Evolutionary conservation across 495 filamentous ascomycete species (phyloP), one percentile per base, ranked within the genome.

Genomic region (Penicillium arizonense): DNA sequence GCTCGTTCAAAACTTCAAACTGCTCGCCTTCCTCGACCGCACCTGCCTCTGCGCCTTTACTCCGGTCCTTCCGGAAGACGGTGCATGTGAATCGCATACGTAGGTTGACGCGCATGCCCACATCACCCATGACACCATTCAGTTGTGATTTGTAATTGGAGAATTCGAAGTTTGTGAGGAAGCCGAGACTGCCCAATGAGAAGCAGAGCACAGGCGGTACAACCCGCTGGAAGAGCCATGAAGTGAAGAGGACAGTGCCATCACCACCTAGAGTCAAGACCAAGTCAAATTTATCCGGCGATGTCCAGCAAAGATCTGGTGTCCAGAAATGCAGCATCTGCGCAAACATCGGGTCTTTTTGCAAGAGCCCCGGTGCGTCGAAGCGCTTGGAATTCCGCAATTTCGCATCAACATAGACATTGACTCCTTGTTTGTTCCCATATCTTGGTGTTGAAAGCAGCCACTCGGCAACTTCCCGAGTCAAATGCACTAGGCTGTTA

Each of bases 81-180:
- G 91, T 96, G 71, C 93, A 96, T 32, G 93, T 97, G 72, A 98
- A 98, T 49, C 94, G 88, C 90, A 97, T 93, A 56, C 94, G 90
- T 59, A 98, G 75, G 64, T 94, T 96, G 46, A 97, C 90, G 34
- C 90, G 84, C 88, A 98, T 96, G 5, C 95, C 94, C 0, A 87
- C 83, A 46, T 93, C 89, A 43, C 89, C 90, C 89, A 97, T 96
- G 53, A 96, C 78, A 24, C 77, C 81, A 62, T 89, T 87, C 16
- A 98, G 80, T 57, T 91, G 86, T 28, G 86, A 75, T 67, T 90
- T 89, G 74, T 91, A 96, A 53, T 81, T 73, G 40, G 85, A 76
- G 61, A 94, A 98, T 61, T 97, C 86, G 62, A 96, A 97, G 62
- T 85, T 96, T 3, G 92, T 97, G 44, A 97, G 72, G 74, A 97